Conservation (phyloP, 2,329 filamentous ascomycete species). For the Aureobasidium vineae region DNA sequence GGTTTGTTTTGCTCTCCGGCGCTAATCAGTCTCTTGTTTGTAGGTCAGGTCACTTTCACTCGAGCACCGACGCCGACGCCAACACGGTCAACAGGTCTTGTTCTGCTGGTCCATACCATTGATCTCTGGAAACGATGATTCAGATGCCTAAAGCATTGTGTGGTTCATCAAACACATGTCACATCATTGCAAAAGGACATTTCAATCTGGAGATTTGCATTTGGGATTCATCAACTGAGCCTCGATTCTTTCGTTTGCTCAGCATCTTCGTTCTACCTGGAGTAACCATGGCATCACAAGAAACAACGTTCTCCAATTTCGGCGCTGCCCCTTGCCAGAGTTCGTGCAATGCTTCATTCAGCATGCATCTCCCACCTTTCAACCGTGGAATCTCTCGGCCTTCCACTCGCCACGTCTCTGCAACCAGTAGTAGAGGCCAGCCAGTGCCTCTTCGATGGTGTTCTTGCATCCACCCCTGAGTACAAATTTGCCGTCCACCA, state of each 20-base stretch:
- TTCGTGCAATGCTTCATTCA: background rate
- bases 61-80: background rate
- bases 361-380: background rate
- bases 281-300: background rate
- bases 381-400: background rate
- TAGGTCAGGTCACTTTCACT: background rate
- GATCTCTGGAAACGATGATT: background rate
- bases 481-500: background rate
- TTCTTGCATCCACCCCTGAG: constrained; percentile 12
- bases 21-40: background rate
- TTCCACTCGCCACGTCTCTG: background rate
- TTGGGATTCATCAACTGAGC: background rate
- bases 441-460: constrained; percentile 5
- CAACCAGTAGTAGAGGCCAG: background rate
- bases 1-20: background rate
- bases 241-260: background rate
- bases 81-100: background rate
- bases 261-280: background rate
- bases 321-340: background rate
- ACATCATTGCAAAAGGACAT: background rate
- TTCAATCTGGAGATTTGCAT: background rate
- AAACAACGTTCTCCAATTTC: background rate
- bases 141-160: background rate
- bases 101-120: background rate
- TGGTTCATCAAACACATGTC: background rate